phyloP scores from a whole-genome alignment of 306 rosid genomes.

The Quercus ilex region DNA sequence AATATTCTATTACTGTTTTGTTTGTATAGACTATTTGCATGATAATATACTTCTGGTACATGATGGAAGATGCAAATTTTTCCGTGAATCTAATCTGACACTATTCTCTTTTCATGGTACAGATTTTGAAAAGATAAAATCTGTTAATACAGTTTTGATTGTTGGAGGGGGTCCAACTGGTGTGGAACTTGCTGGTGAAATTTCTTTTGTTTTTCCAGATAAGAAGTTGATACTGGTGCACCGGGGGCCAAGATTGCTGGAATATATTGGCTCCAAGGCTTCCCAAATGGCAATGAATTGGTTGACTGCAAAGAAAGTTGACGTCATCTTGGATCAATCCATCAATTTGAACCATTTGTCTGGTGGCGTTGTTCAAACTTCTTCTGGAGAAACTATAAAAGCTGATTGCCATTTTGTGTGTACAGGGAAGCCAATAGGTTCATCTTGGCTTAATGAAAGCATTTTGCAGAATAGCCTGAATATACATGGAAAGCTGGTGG shows the following conservation, averaged over 20 bases:
- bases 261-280: constrained; percentile 75
- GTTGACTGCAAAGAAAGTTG: constrained; percentile 54
- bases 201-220: constrained; percentile 57
- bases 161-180: constrained; percentile 93
- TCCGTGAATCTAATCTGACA: not conserved
- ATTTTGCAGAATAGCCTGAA: constrained; percentile 42
- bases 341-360: constrained; percentile 24
- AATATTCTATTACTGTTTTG: not conserved
- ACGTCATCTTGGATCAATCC: constrained; percentile 49
- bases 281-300: constrained; percentile 50
- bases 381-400: constrained; percentile 47
- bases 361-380: constrained; percentile 42
- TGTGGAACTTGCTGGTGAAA: constrained; percentile 83
- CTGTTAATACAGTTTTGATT: constrained; percentile 60
- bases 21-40: not conserved
- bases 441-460: constrained; percentile 64
- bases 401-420: constrained; percentile 70
- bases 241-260: constrained; percentile 63
- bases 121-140: constrained; percentile 50
- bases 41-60: not conserved
- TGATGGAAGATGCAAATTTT: not conserved
- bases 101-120: not conserved
- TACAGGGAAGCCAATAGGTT: constrained; percentile 41
- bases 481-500: constrained; percentile 54
- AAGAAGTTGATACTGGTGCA: constrained; percentile 65